Conservation (phyloP, 78 protist genomes). For the Dictyostelium discoideum region DNA sequence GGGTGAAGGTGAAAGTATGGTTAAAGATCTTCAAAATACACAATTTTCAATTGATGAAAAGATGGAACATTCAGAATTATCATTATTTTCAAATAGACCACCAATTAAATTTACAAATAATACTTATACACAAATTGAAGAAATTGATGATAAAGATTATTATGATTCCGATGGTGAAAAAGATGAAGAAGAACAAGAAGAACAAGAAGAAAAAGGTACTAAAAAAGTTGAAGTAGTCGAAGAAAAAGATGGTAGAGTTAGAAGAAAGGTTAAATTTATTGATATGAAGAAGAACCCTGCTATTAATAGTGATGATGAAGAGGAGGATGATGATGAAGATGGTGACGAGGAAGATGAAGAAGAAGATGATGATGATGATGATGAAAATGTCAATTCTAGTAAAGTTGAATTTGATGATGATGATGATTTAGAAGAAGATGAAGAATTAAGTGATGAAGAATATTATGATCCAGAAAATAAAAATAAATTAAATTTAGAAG, state of each 20-base stretch:
- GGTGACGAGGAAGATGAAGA: slow-evolving; percentile 71
- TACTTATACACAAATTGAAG: slow-evolving; percentile 35
- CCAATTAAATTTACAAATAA: slow-evolving; percentile 51
- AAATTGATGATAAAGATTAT: slow-evolving; percentile 41
- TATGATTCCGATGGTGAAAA: slow-evolving; percentile 39
- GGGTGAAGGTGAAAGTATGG: slow-evolving; percentile 90
- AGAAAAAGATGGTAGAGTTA: slow-evolving; percentile 43
- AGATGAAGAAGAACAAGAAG: slow-evolving; percentile 9
- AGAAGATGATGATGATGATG: slow-evolving; percentile 42
- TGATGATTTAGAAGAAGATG: slow-evolving; percentile 16
- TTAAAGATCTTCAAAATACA: slow-evolving; percentile 68
- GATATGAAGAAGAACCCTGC: slow-evolving; percentile 68
- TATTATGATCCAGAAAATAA: slow-evolving; percentile 43
- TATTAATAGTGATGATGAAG: slow-evolving; percentile 52
- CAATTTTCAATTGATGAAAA: slow-evolving; percentile 48
- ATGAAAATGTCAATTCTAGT: neutral
- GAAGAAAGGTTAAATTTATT: slow-evolving; percentile 60
- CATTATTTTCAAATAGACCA: slow-evolving; percentile 45
- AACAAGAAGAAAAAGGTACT: neutral
- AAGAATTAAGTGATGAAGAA: slow-evolving; percentile 59
- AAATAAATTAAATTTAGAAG: slow-evolving; percentile 16
- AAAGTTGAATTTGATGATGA: slow-evolving; percentile 32
- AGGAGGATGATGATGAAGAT: slow-evolving; percentile 48
- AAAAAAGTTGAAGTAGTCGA: slow-evolving; percentile 80
- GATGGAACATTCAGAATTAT: slow-evolving; percentile 51